A percentile compares a stretch with the other conserved stretches of the same genome.
Evolutionary conservation across 1,139 yeast genomes (phyloP).

Genomic region (Suhomyces chickasaworum): DNA sequence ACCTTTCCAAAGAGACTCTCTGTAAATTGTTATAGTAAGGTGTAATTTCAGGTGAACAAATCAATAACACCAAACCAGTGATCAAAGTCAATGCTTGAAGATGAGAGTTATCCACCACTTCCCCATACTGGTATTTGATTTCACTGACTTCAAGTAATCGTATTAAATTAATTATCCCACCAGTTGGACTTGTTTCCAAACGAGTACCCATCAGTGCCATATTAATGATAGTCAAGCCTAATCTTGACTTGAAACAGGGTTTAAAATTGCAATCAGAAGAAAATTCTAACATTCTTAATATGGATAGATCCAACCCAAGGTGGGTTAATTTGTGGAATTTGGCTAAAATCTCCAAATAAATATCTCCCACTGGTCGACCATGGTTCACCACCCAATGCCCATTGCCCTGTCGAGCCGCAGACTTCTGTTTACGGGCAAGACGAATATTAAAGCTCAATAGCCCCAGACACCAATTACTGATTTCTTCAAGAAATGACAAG

Average conservation of each 20-base stretch:
- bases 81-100: slow-evolving; percentile 27
- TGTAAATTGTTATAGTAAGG: slow-evolving; percentile 14
- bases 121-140: slow-evolving; percentile 32
- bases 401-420: neutral
- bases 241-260: neutral
- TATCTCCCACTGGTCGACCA: slow-evolving; percentile 1
- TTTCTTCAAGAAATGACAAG: slow-evolving; percentile 17
- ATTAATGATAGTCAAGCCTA: slow-evolving; percentile 10
- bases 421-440: slow-evolving; percentile 7
- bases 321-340: slow-evolving; percentile 3
- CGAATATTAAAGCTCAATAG: slow-evolving; percentile 21
- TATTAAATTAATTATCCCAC: slow-evolving; percentile 8
- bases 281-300: slow-evolving; percentile 6
- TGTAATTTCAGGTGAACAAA: slow-evolving; percentile 8
- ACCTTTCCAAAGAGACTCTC: slow-evolving; percentile 27
- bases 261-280: neutral
- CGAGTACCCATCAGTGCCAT: slow-evolving; percentile 12
- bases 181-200: slow-evolving; percentile 6
- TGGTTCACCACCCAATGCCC: slow-evolving; percentile 8
- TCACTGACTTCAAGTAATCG: slow-evolving; percentile 8
- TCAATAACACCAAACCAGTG: slow-evolving; percentile 22
- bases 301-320: slow-evolving; percentile 9
- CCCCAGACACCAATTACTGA: slow-evolving; percentile 12
- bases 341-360: slow-evolving; percentile 5
- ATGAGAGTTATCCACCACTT: slow-evolving; percentile 32